These are phyloP conservation scores for Claviceps paspali DNA, from an alignment of 2,329 filamentous ascomycete species.

Conservation along the genomic window DNA sequence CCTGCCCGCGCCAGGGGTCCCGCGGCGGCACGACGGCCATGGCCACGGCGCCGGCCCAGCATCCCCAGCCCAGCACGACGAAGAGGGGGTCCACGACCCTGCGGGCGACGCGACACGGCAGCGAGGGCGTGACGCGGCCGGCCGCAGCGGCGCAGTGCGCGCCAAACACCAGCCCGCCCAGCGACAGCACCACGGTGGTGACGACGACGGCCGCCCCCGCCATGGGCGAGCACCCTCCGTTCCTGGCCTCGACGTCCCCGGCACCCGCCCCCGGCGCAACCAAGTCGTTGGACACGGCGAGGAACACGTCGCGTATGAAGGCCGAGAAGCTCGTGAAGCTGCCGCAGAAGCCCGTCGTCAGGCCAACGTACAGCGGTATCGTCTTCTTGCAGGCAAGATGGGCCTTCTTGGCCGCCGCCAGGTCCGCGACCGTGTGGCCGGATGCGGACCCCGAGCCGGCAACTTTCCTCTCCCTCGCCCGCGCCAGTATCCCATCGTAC, in stretches of 20 bases:
- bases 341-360: conserved; percentile 77
- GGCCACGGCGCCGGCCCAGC: conserved; percentile 65
- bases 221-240: conserved; percentile 69
- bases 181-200: conserved; percentile 52
- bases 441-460: conserved; percentile 9
- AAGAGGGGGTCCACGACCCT: conserved; percentile 46
- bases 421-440: conserved; percentile 14
- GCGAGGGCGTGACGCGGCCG: conserved; percentile 40
- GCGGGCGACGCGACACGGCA: conserved; percentile 42
- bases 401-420: conserved; percentile 35
- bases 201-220: conserved; percentile 64
- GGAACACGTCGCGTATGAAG: conserved; percentile 67
- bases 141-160: conserved; percentile 56
- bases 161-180: conserved; percentile 55
- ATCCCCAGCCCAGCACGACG: conserved; percentile 52
- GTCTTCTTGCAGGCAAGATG: conserved; percentile 62
- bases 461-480: conserved; percentile 18
- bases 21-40: conserved; percentile 58
- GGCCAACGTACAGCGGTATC: conserved; percentile 73
- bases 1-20: conserved; percentile 60
- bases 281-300: conserved; percentile 64
- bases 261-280: conserved; percentile 22
- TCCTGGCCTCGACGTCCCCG: conserved; percentile 32
- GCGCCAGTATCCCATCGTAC: conserved; percentile 21
- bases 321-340: conserved; percentile 83